Evolutionary conservation across 75 land plant genomes (phyloP), one percentile per base, ranked within the genome.

Genomic region (Picea sitchensis): DNA sequence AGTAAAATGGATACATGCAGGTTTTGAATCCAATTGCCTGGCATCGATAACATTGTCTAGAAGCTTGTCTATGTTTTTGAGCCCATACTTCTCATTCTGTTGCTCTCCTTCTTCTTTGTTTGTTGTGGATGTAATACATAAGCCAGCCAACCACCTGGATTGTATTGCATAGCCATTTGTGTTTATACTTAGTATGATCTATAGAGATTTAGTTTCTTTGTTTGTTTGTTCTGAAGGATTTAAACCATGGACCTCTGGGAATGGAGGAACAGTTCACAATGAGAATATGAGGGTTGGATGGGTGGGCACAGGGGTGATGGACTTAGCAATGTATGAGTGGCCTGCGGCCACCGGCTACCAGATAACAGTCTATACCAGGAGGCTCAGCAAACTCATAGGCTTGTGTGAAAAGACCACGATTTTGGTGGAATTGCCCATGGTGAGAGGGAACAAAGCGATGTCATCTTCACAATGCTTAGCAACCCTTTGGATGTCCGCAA

Each of bases 221-320:
- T 41, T 41, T 41, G 44, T 5, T 41, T 41, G 44, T 41, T 59
- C 60, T 14, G 18, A 59, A 17, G 60, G 60, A 59, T 59, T 59
- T 17, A 12, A 59, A 59, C 60, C 60, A 59, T 12, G 9, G 60
- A 14, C 44, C 44, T 14, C 20, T 15, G 15, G 47, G 3, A 20
- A 69, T 69, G 73, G 73, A 41, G 51, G 11, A 1, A 38, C 51
- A 31, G 34, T 31, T 69, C 20, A 69, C 51, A 69, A 47, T 91
- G 82, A 65, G 5, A 44, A 34, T 32, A 89, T 92, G 34, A 82
- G 87, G 6, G 65, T 93, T 31, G 94, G 95, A 41, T 96, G 97
- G 95, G 90, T 96, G 59, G 99, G 99, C 26, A 90, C 88, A 32
- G 97, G 99, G 26, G 90, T 94, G 8, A 96, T 96, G 97, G 99